Base-by-base conservation (phyloP, 1,284 basidiomycete genomes). In the Psilocybe mexicana region DNA sequence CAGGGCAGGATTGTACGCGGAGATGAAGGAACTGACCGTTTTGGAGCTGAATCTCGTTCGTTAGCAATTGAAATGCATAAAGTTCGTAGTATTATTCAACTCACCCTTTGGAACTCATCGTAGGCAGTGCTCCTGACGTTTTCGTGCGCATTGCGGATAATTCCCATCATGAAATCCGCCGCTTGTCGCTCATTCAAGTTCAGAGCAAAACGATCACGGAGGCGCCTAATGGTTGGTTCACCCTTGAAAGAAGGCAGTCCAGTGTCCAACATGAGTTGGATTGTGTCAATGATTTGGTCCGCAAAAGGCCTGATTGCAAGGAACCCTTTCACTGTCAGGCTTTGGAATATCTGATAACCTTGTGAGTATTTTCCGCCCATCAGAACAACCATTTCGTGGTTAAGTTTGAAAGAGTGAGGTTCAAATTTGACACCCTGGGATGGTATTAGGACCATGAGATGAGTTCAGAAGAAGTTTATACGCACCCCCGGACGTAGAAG, bases 231-330 rank as follows among this genome's bases (percentile, higher is more conserved):
- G 0, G 96, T 98, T 0, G 81, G 80, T 70, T 97, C 93, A 40
- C 96, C 97, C 72, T 98, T 99, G 84, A 98, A 99, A 10, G 92
- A 94, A 1, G 97, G 96, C 50, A 99, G 77, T 18, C 90, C 93
- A 2, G 96, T 96, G 30, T 92, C 95, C 26, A 98, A 83, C 97
- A 99, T 99, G 52, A 99, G 80, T 58, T 89, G 88, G 6, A 94
- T 93, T 2, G 93, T 88, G 67, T 90, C 88, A 62, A 96, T 84
- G 35, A 99, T 84, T 69, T 97, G 92, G 52, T 94, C 88, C 11
- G 92, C 90, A 71, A 94, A 91, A 0, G 95, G 94, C 43, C 97
- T 85, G 57, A 96, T 90, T 1, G 96, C 93, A 25, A 99, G 84
- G 83, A 98, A 99, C 0, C 93, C 95, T 73, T 98, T 98, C 66